Percentiles rank a stretch among this genome's conserved stretches.
Evolutionary conservation across 1,284 basidiomycete species (phyloP).

Genomic region (Neolentinus lepideus): DNA sequence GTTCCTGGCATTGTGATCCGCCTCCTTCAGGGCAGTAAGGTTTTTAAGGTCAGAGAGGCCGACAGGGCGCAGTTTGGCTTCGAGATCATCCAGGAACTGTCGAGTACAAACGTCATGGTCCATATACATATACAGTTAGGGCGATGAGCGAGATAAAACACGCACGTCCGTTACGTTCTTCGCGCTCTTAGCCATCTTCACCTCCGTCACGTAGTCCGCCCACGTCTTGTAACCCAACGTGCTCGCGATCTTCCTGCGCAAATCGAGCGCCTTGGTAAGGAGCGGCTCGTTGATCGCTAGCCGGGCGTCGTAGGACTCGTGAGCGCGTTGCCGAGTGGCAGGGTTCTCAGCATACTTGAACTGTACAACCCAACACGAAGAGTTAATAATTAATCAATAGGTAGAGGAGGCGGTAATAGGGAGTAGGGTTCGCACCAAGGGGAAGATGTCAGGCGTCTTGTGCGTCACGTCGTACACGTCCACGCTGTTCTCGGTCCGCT

Average conservation of each 20-base stretch:
- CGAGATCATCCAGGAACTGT: constrained; percentile 72
- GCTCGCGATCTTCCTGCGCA: constrained; percentile 61
- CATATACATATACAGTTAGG: not conserved
- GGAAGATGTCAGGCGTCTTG: constrained; percentile 73
- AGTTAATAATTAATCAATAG: not conserved
- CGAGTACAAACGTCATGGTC: too few relatives aligned
- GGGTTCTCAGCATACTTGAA: constrained; percentile 74
- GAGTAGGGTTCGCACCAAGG: constrained; percentile 43
- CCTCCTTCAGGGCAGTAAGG: constrained; percentile 66
- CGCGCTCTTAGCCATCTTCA: constrained; percentile 78
- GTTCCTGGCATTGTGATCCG: constrained; percentile 54
- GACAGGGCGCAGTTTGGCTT: constrained; percentile 66
- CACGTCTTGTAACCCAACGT: constrained; percentile 72
- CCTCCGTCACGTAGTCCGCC: constrained; percentile 76
- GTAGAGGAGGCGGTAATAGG: too few relatives aligned
- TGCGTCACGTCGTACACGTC: constrained; percentile 65
- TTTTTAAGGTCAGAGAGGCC: constrained; percentile 57
- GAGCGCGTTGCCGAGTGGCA: constrained; percentile 56
- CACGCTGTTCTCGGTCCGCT: constrained; percentile 46
- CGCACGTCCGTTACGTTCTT: constrained; percentile 46
- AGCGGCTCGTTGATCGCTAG: constrained; percentile 64
- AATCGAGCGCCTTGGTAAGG: constrained; percentile 53
- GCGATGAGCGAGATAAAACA: not conserved
- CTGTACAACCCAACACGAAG: constrained; percentile 25
- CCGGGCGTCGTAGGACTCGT: constrained; percentile 60